Conservation (phyloP, 345 rosid genomes). For the Nasturtium officinale region DNA sequence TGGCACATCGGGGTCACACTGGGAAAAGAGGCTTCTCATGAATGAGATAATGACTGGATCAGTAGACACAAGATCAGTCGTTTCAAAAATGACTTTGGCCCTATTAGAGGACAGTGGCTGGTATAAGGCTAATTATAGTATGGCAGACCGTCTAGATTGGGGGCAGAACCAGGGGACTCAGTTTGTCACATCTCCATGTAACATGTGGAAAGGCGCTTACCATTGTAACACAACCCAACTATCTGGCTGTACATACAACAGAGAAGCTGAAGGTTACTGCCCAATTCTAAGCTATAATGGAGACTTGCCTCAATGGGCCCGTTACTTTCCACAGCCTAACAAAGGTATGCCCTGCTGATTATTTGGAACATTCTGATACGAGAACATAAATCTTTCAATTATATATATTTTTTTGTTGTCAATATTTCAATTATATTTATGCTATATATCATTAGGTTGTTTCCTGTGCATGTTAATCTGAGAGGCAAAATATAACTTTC, state of each 20-base stretch:
- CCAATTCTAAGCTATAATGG: conserved; percentile 91
- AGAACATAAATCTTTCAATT: neutral
- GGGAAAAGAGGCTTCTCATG: conserved; percentile 99
- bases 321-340: conserved; percentile 92
- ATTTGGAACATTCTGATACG: neutral
- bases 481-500: neutral
- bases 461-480: conserved; percentile 3
- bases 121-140: conserved; percentile 96
- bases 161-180: conserved; percentile 94
- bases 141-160: conserved; percentile 99
- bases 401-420: too few species aligned
- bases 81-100: conserved; percentile 97
- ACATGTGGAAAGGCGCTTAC: conserved; percentile 96
- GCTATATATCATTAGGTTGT: neutral
- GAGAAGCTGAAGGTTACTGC: conserved; percentile 99
- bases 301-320: conserved; percentile 98
- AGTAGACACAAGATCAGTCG: conserved; percentile 96
- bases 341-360: conserved; percentile 61
- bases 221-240: conserved; percentile 89
- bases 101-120: conserved; percentile 98
- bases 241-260: conserved; percentile 97
- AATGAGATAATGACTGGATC: conserved; percentile 99
- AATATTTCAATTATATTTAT: neutral
- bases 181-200: conserved; percentile 89
- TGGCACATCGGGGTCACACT: conserved; percentile 99